Conservation (phyloP, 2,329 filamentous ascomycete genomes). For the Paracorniculantispora psalliotae region DNA sequence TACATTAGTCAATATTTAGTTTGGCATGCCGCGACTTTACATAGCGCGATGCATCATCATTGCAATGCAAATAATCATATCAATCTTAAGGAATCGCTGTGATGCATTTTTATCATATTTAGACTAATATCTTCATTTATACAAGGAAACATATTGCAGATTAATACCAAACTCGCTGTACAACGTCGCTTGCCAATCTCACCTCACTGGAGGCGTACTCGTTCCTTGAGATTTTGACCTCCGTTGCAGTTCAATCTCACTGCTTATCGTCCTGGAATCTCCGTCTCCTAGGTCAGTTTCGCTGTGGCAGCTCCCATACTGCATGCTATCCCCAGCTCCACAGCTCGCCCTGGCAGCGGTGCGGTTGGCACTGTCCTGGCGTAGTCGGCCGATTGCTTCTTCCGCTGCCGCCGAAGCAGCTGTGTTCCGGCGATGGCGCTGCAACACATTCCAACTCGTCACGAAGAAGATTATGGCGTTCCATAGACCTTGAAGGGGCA, state of each 20-base stretch:
- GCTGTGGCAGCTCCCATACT: constrained; percentile 8
- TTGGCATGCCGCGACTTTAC: not conserved
- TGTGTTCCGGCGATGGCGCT: constrained; percentile 8
- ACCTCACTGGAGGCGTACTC: not conserved
- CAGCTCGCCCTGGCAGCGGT: not conserved
- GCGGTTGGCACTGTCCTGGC: constrained; percentile 4
- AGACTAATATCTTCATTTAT: constrained; percentile 1
- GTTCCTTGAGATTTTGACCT: constrained; percentile 2
- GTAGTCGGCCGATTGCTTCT: constrained; percentile 2
- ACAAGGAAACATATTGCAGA: not conserved
- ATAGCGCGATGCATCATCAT: not conserved
- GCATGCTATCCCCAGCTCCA: not conserved
- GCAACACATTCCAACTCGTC: constrained; percentile 46
- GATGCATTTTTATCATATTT: not conserved
- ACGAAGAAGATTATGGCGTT: constrained; percentile 73
- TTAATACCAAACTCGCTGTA: not conserved
- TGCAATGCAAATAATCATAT: not conserved
- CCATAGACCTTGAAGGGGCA: constrained; percentile 77
- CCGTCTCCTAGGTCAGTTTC: constrained; percentile 16
- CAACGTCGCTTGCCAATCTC: not conserved
- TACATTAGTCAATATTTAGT: not conserved
- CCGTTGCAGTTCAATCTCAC: constrained; percentile 15
- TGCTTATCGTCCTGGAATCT: constrained; percentile 13
- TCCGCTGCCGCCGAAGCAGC: constrained; percentile 4
- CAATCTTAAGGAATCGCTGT: not conserved